Evolutionary conservation across 257 asterid genomes (phyloP).

Genomic region (Echites panduratus): DNA sequence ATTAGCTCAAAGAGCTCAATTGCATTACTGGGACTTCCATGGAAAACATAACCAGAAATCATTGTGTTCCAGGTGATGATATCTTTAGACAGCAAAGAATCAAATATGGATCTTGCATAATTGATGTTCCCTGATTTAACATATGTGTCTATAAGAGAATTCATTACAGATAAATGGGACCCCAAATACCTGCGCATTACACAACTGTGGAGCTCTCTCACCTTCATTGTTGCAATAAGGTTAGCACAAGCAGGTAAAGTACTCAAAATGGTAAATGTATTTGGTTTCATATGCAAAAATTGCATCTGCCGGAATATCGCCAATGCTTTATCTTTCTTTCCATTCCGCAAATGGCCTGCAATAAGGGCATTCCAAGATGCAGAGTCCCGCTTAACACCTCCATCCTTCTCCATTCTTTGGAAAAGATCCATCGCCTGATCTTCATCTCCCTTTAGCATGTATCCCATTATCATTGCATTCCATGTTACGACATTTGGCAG

Average conservation of each 20-base stretch:
- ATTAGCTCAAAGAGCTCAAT: slow-evolving; percentile 57
- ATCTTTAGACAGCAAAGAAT: slow-evolving; percentile 48
- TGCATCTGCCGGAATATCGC: slow-evolving; percentile 64
- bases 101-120: slow-evolving; percentile 48
- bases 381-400: slow-evolving; percentile 51
- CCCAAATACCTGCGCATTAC: slow-evolving; percentile 42
- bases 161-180: slow-evolving; percentile 54
- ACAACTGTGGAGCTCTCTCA: slow-evolving; percentile 73
- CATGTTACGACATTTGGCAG: slow-evolving; percentile 66
- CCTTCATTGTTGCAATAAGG: slow-evolving; percentile 52
- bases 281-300: slow-evolving; percentile 47
- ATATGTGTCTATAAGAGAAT: slow-evolving; percentile 59
- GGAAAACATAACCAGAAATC: slow-evolving; percentile 52
- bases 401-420: slow-evolving; percentile 57
- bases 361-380: slow-evolving; percentile 87
- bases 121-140: slow-evolving; percentile 58
- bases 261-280: slow-evolving; percentile 63
- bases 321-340: slow-evolving; percentile 55
- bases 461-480: slow-evolving; percentile 75
- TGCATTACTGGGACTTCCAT: slow-evolving; percentile 43
- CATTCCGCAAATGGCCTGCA: slow-evolving; percentile 58
- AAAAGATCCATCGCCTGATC: slow-evolving; percentile 79
- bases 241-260: slow-evolving; percentile 70
- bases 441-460: slow-evolving; percentile 65
- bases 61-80: slow-evolving; percentile 77